Evolutionary conservation across 2,329 filamentous ascomycete genomes (phyloP).

Genomic region (Pseudogymnoascus sp.): DNA sequence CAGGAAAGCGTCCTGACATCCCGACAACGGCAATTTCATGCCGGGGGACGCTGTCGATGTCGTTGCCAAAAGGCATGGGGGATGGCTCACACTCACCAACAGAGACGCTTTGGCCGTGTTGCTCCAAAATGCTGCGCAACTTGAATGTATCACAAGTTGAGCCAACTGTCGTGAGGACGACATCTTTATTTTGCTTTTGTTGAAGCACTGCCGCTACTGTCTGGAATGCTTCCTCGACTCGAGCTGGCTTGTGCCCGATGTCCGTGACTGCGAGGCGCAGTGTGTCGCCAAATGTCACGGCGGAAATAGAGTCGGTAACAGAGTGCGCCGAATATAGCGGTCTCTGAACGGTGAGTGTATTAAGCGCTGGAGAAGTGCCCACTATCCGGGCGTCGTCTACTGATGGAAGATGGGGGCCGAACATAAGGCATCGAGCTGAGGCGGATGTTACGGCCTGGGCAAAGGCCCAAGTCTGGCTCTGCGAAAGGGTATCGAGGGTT

Average conservation of each 20-base stretch:
- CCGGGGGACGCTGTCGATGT: neutral
- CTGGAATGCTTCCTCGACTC: neutral
- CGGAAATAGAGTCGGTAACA: neutral
- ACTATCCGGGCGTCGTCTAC: neutral
- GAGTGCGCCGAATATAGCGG: neutral
- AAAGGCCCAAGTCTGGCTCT: neutral
- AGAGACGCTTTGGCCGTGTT: neutral
- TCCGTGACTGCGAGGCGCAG: neutral
- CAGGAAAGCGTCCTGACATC: conserved; percentile 28
- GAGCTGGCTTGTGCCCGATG: neutral
- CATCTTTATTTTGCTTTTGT: conserved; percentile 27
- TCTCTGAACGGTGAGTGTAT: neutral
- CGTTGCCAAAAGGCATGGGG: neutral
- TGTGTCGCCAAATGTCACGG: neutral
- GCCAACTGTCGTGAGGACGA: conserved; percentile 34
- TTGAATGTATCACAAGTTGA: conserved; percentile 24
- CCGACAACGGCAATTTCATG: conserved; percentile 28
- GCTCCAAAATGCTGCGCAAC: neutral
- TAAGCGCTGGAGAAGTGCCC: neutral
- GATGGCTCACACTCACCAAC: neutral
- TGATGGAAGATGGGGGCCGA: neutral
- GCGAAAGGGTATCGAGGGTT: conserved; percentile 5
- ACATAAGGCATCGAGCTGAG: neutral
- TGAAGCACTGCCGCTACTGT: neutral
- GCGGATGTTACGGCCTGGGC: neutral